Conservation (phyloP, 2,329 filamentous ascomycete species). For the Dactylellina leptospora region DNA sequence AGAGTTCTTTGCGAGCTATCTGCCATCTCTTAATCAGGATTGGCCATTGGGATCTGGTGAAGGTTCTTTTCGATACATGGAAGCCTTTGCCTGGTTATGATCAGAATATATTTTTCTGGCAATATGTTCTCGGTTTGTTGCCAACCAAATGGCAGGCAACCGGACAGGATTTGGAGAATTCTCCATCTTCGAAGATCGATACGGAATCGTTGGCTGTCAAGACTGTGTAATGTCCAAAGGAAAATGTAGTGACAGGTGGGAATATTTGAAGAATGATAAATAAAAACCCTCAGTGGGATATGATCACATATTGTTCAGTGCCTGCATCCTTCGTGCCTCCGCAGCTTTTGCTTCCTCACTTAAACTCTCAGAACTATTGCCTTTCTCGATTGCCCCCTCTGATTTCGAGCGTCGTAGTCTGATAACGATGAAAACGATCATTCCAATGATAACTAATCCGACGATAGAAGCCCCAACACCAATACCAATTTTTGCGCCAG, state of each 20-base stretch:
- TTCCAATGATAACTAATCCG: slow-evolving; percentile 35
- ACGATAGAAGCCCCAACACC: slow-evolving; percentile 27
- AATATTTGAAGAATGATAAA: too few relatives aligned
- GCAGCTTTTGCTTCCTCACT: slow-evolving; percentile 27
- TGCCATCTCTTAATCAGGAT: slow-evolving; percentile 35
- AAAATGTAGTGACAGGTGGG: too few relatives aligned
- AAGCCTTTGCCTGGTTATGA: slow-evolving; percentile 1
- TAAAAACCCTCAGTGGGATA: not conserved
- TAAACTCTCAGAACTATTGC: slow-evolving; percentile 4
- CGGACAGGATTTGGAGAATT: not conserved
- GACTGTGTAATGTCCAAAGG: too few relatives aligned
- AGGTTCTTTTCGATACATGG: not conserved
- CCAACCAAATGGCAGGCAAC: not conserved
- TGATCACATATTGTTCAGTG: slow-evolving; percentile 29
- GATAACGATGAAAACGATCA: slow-evolving; percentile 29
- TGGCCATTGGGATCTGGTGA: not conserved
- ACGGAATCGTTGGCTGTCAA: too few relatives aligned
- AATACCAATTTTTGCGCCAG: slow-evolving; percentile 33
- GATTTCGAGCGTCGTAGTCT: slow-evolving; percentile 17
- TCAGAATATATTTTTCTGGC: slow-evolving; percentile 25
- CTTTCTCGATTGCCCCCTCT: not conserved
- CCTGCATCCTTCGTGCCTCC: slow-evolving; percentile 29
- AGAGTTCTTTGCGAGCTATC: slow-evolving; percentile 58
- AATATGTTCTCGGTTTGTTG: slow-evolving; percentile 8
- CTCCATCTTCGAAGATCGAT: too few relatives aligned